A percentile compares a stretch with the other conserved stretches of the same genome.
phyloP scores from a whole-genome alignment of 805 yeast genomes.

The Wickerhamiella hasegawae region DNA sequence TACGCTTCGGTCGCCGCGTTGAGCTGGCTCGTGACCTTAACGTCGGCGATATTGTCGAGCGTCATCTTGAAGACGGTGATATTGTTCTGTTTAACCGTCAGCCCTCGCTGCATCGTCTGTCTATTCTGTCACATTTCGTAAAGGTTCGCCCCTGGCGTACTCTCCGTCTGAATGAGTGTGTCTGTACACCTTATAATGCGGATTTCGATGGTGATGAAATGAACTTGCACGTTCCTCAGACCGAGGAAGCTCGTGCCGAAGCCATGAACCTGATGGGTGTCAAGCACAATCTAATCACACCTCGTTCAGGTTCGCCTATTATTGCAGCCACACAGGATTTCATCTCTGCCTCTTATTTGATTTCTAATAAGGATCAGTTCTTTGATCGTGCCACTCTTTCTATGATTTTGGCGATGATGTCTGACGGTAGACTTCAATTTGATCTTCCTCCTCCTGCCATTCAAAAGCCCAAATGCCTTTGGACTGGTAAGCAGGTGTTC shows the following conservation, averaged over 20 bases:
- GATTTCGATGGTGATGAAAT: conserved; percentile 99
- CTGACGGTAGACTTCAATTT: conserved; percentile 74
- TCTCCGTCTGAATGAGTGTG: conserved; percentile 92
- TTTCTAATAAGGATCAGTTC: conserved; percentile 86
- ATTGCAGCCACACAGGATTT: conserved; percentile 99
- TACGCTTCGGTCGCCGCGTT: conserved; percentile 73
- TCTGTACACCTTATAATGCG: conserved; percentile 97
- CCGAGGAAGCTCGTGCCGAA: conserved; percentile 97
- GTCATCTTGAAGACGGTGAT: conserved; percentile 96
- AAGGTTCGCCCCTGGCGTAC: conserved; percentile 97
- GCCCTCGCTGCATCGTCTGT: conserved; percentile 89
- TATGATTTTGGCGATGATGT: conserved; percentile 85
- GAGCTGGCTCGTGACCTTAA: conserved; percentile 61
- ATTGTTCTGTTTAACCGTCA: conserved; percentile 91
- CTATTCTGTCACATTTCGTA: conserved; percentile 90
- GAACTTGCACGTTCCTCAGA: conserved; percentile 97
- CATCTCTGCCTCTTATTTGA: conserved; percentile 87
- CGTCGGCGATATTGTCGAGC: conserved; percentile 86
- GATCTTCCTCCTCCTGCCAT: conserved; percentile 94
- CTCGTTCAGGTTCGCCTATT: conserved; percentile 96
- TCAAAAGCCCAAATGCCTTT: conserved; percentile 69
- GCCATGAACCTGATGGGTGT: conserved; percentile 99
- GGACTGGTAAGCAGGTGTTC: conserved; percentile 98
- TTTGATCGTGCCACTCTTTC: conserved; percentile 74
- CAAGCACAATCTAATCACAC: conserved; percentile 83